A percentile compares a stretch with the other conserved stretches of the same genome.
Conservation (phyloP, 768 basidiomycete genomes). For the Gloeostereum incarnatum region DNA sequence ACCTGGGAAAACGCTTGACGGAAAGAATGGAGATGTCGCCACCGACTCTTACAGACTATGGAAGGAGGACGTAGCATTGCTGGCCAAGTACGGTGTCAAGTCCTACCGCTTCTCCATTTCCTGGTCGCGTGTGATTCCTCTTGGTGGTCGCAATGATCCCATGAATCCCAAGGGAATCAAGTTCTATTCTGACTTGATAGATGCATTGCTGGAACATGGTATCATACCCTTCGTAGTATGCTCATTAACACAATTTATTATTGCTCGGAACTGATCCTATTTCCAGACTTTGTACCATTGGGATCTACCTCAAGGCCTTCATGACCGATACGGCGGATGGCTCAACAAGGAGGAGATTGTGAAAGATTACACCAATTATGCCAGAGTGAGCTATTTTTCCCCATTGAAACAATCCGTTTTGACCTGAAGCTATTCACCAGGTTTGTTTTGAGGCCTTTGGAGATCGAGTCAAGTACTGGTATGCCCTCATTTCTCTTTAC, state of each 20-base stretch:
- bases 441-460: constrained; percentile 71
- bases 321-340: constrained; percentile 72
- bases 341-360: constrained; percentile 62
- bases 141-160: constrained; percentile 65
- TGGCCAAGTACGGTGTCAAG: constrained; percentile 57
- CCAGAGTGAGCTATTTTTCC: constrained; percentile 28
- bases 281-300: constrained; percentile 63
- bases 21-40: constrained; percentile 57
- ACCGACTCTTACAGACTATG: constrained; percentile 65
- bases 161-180: constrained; percentile 61
- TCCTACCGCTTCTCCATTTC: constrained; percentile 71
- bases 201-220: constrained; percentile 50
- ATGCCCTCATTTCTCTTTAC: constrained; percentile 8
- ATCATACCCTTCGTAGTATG: constrained; percentile 63
- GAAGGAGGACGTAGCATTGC: constrained; percentile 56
- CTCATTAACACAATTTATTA: constrained; percentile 8
- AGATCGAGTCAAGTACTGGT: constrained; percentile 72
- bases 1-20: constrained; percentile 64
- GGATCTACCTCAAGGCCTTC: constrained; percentile 70
- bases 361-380: constrained; percentile 55
- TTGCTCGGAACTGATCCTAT: constrained; percentile 1
- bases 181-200: constrained; percentile 64
- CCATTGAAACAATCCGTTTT: constrained; percentile 9
- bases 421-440: constrained; percentile 17
- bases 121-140: constrained; percentile 70